Evolutionary conservation across 2,329 filamentous ascomycete species (phyloP), one percentile per base, ranked within the genome.

Genomic region (Phialophora chinensis): DNA sequence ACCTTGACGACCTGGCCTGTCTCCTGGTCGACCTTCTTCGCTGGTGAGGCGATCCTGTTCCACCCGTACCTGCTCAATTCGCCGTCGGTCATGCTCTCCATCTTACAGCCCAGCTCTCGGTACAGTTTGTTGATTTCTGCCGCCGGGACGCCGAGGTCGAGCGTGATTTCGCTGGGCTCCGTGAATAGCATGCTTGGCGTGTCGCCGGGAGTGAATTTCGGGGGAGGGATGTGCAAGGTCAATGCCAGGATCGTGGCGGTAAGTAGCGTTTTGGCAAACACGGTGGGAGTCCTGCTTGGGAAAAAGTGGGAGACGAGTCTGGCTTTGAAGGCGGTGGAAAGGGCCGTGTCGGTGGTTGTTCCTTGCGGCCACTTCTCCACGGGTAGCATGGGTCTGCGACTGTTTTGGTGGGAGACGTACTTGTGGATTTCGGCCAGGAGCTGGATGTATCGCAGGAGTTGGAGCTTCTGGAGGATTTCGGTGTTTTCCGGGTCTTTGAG

Each of bases 1-100:
- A 66, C 11, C 3, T 84, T 85, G 73, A 87, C 84, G 1, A 86
- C 86, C 75, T 88, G 88, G 35, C 85, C 86, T 88, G 77, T 94
- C 91, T 82, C 79, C 77, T 35, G 88, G 77, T 94, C 91, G 56
- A 82, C 79, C 77, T 33, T 88, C 74, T 87, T 82, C 78, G 87
- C 90, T 77, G 89, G 87, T 38, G 66, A 57, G 3, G 56, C 62
- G 27, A 52, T 66, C 64, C 69, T 71, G 47, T 70, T 65, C 57
- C 81, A 76, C 14, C 76, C 78, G 75, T 77, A 81, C 63, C 77
- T 79, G 27, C 71, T 74, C 65, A 77, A 78, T 69, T 82, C 81
- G 14, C 73, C 72, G 68, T 81, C 79, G 20, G 74, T 74, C 33
- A 79, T 76, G 73, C 76, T 76, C 59, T 81, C 78, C 49, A 81